Percentiles rank a stretch among this genome's conserved stretches.
These are phyloP conservation scores for Amylocarpus encephaloides DNA, from an alignment of 2,329 filamentous ascomycete species.

Conservation along the genomic window DNA sequence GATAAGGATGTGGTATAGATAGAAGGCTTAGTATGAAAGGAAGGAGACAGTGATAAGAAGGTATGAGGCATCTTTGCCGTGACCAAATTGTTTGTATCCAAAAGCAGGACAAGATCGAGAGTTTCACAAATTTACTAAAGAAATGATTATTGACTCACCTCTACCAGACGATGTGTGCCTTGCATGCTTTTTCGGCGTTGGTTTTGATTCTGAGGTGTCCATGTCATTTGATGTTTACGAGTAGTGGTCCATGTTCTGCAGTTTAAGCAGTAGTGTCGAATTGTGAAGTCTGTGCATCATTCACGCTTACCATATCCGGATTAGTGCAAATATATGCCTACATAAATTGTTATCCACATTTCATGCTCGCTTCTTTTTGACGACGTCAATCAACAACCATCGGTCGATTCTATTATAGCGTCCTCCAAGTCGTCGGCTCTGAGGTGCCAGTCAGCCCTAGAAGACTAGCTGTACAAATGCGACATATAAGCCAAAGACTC, in stretches of 20 bases:
- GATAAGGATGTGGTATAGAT: no score
- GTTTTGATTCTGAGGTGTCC: conserved; percentile 15
- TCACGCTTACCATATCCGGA: not conserved
- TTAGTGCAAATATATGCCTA: not conserved
- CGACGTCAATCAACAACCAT: no score
- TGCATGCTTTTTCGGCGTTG: conserved; percentile 18
- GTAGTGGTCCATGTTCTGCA: not conserved
- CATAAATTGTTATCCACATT: no score
- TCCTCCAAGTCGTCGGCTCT: no score
- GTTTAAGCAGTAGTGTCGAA: not conserved
- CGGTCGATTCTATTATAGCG: no score
- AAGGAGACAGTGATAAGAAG: no score
- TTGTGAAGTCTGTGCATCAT: not conserved
- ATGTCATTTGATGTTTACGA: conserved; percentile 11
- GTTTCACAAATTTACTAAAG: not conserved
- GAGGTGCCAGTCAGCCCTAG: no score
- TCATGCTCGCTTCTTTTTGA: no score
- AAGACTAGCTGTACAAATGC: no score
- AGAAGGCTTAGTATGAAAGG: no score
- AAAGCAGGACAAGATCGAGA: not conserved
- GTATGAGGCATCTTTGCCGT: not conserved
- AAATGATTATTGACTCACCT: conserved; percentile 16
- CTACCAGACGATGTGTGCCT: conserved; percentile 21
- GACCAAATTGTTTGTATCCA: not conserved
- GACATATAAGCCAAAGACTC: no score